Base-by-base conservation (phyloP, 1,139 yeast species). In the Nakaseomyces nivariensis region DNA sequence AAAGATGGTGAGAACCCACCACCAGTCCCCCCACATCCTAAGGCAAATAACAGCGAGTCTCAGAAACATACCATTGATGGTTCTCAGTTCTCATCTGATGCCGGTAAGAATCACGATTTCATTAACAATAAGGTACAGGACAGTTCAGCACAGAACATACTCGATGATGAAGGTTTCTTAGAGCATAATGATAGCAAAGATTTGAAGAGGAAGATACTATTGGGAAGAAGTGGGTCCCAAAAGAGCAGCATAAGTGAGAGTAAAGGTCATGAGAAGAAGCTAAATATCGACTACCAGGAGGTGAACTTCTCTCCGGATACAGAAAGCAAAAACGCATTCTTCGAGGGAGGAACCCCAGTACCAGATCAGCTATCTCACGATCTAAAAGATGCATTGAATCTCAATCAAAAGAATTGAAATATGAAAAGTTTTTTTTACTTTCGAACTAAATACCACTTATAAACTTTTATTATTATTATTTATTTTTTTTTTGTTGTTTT, bases 241-340 rank as follows among this genome's bases (percentile, higher is more conserved):
- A 24, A 26, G 17, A 38, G 42, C 31, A 25, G 31, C 11, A 11
- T 25, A 11, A 38, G 42, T 25, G 42, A 25, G 6, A 38, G 42
- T 17, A 24, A 13, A 4, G 11, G 10, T 1, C 29, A 25, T 10
- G 42, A 26, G 27, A 38, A 38, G n/a, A 31, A 26, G 6, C n/a
- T 45, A 13, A 36, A 37, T 22, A 17, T 45, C 13, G 47, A 37
- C n/a, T 45, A 36, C 25, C 47, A 45, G 25, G 47, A 45, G 22
- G 31, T 45, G 22, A 27, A 45, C n/a, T 45, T 45, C 34, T 26
- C 32, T 5, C 36, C 36, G 17, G 46, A 31, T 32, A 8, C 22
- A 7, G 41, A 34, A 13, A 29, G 11, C 25, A 41, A 29, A 36
- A 27, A 41, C 4, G 43, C 7, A 11, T 38, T 24, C 17, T 38